Evolutionary conservation across 768 basidiomycete species (phyloP).

Genomic region (Saitozyma podzolica): DNA sequence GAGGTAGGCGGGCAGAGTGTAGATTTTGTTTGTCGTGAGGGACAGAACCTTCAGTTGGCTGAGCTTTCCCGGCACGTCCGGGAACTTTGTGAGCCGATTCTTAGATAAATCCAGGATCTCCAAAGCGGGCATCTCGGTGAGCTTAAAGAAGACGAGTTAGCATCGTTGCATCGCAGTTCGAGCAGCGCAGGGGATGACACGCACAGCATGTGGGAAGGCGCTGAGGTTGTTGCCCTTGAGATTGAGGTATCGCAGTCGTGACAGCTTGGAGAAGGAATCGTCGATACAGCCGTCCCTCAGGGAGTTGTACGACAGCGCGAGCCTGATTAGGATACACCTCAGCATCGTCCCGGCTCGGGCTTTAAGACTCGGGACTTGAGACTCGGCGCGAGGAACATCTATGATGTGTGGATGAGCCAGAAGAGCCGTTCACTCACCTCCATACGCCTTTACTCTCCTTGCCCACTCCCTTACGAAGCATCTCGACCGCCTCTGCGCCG

Average conservation of each 20-base stretch:
- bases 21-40: constrained; percentile 79
- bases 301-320: constrained; percentile 83
- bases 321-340: constrained; percentile 56
- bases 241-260: constrained; percentile 51
- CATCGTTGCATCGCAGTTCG: background rate
- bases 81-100: constrained; percentile 81
- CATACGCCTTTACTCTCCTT: constrained; percentile 54
- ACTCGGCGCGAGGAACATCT: too few species aligned
- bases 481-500: constrained; percentile 70
- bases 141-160: constrained; percentile 56
- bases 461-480: constrained; percentile 67
- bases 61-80: constrained; percentile 75
- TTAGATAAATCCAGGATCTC: constrained; percentile 94
- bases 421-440: constrained; percentile 22
- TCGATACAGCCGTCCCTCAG: constrained; percentile 62
- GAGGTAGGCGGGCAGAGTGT: constrained; percentile 75
- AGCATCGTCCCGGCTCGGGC: background rate
- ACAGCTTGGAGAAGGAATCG: constrained; percentile 40
- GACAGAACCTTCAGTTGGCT: constrained; percentile 81
- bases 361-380: background rate
- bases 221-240: constrained; percentile 67
- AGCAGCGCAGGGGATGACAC: constrained; percentile 47
- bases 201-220: constrained; percentile 80
- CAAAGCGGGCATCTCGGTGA: constrained; percentile 78
- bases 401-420: background rate